These are phyloP conservation scores for Trichosporon coremiiforme DNA, from an alignment of 1,284 basidiomycete genomes.

Conservation along the genomic window DNA sequence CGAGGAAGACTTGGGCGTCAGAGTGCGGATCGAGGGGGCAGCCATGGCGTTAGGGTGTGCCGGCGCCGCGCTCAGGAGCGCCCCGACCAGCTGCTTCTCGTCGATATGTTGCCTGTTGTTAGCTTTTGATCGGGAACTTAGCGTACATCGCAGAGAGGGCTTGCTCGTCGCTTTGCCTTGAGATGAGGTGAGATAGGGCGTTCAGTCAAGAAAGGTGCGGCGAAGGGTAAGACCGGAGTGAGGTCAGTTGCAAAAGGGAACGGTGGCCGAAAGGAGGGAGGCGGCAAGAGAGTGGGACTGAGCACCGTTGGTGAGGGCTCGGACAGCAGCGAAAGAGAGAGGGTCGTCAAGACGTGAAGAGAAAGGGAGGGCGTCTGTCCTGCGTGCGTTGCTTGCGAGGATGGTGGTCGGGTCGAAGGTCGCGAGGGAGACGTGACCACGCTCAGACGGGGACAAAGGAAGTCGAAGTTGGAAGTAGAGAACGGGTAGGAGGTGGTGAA, in stretches of 20 bases:
- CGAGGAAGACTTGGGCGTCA: not conserved
- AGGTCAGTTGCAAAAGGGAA: constrained; percentile 1
- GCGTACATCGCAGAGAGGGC: not conserved
- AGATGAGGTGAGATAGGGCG: not conserved
- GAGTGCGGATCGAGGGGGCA: not conserved
- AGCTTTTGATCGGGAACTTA: not conserved
- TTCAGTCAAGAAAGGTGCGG: not conserved
- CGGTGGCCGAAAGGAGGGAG: not conserved
- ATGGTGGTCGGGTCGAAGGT: not conserved
- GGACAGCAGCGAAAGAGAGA: not conserved
- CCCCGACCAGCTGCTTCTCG: constrained; percentile 11
- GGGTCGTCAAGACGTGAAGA: constrained; percentile 1
- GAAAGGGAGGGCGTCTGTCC: not conserved
- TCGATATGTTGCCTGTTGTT: constrained; percentile 14
- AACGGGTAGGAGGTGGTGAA: not conserved
- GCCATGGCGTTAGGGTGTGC: not conserved
- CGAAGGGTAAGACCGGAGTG: not conserved
- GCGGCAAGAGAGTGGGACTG: not conserved
- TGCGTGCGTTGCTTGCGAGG: not conserved
- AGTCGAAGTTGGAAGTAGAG: not conserved
- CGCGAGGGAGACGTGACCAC: not conserved
- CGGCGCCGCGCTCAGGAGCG: constrained; percentile 5
- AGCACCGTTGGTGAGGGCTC: not conserved
- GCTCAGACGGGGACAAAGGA: constrained; percentile 1
- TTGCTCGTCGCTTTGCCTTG: not conserved